phyloP scores from a whole-genome alignment of 2,329 filamentous ascomycete genomes.

The Arthrinium puccinioides region DNA sequence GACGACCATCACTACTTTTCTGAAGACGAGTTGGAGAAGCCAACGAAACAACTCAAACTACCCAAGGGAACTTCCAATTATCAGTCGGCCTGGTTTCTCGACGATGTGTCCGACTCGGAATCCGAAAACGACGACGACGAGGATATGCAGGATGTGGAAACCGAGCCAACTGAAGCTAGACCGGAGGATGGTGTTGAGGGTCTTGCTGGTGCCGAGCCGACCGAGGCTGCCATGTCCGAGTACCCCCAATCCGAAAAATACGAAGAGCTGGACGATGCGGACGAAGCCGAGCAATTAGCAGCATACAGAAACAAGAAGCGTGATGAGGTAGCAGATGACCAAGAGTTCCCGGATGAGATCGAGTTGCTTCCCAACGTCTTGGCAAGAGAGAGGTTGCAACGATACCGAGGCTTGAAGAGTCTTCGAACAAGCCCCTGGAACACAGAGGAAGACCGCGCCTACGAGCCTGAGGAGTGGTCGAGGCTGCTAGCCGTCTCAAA shows the following conservation, averaged over 20 bases:
- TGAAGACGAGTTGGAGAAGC: constrained; percentile 65
- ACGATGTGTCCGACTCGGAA: constrained; percentile 74
- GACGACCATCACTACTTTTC: constrained; percentile 99
- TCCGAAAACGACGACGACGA: constrained; percentile 60
- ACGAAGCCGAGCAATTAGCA: constrained; percentile 66
- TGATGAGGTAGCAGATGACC: constrained; percentile 79
- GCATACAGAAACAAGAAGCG: constrained; percentile 73
- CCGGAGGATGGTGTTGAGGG: constrained; percentile 82
- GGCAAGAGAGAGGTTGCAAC: constrained; percentile 75
- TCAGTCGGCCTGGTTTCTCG: constrained; percentile 88
- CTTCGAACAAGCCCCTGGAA: constrained; percentile 84
- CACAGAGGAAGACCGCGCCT: constrained; percentile 74
- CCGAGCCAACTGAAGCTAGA: constrained; percentile 36
- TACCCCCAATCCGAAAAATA: constrained; percentile 95
- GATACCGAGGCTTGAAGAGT: constrained; percentile 90
- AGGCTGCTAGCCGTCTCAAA: constrained; percentile 81
- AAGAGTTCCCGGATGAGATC: constrained; percentile 95
- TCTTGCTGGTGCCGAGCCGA: constrained; percentile 57
- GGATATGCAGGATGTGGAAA: constrained; percentile 38
- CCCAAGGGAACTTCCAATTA: constrained; percentile 91
- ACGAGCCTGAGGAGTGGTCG: constrained; percentile 86
- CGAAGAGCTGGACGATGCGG: constrained; percentile 76
- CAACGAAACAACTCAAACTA: constrained; percentile 45
- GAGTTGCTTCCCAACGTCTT: constrained; percentile 84
- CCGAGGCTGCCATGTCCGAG: constrained; percentile 75